These are phyloP conservation scores for Epicoccum nigrum DNA, from an alignment of 2,329 filamentous ascomycete genomes.

Conservation along the genomic window DNA sequence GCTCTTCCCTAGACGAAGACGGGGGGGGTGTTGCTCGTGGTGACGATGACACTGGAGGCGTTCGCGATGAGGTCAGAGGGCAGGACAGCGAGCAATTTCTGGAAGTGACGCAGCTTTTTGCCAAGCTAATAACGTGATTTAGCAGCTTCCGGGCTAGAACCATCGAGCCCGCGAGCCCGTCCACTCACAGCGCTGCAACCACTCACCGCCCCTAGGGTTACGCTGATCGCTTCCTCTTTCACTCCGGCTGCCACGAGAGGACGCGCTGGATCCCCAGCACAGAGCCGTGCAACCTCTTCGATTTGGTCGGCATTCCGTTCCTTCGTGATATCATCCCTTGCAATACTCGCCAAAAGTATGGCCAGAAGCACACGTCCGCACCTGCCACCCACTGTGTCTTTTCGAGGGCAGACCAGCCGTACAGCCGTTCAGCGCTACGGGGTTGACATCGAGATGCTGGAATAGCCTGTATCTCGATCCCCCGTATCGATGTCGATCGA, in stretches of 20 bases:
- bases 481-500: slow-evolving; percentile 15
- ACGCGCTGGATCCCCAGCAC: slow-evolving; percentile 11
- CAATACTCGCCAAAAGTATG: not conserved
- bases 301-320: slow-evolving; percentile 17
- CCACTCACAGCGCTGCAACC: slow-evolving; percentile 13
- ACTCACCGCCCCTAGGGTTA: slow-evolving; percentile 7
- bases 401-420: not conserved
- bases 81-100: slow-evolving; percentile 42
- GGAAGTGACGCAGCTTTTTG: slow-evolving; percentile 37
- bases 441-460: slow-evolving; percentile 5
- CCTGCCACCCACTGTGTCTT: not conserved
- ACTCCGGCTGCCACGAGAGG: slow-evolving; percentile 28
- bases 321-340: slow-evolving; percentile 18
- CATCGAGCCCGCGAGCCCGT: not conserved
- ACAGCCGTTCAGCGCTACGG: slow-evolving; percentile 1
- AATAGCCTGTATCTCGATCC: slow-evolving; percentile 14
- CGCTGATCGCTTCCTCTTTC: slow-evolving; percentile 31
- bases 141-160: slow-evolving; percentile 23
- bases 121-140: slow-evolving; percentile 41
- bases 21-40: slow-evolving; percentile 37
- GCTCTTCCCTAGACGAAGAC: slow-evolving; percentile 33
- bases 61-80: slow-evolving; percentile 47
- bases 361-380: slow-evolving; percentile 1
- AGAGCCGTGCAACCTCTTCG: slow-evolving; percentile 11
- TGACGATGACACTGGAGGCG: slow-evolving; percentile 43